Percentiles rank a stretch among this genome's conserved stretches.
Evolutionary conservation across 768 basidiomycete genomes (phyloP).

Genomic region (Mycena alexandri): DNA sequence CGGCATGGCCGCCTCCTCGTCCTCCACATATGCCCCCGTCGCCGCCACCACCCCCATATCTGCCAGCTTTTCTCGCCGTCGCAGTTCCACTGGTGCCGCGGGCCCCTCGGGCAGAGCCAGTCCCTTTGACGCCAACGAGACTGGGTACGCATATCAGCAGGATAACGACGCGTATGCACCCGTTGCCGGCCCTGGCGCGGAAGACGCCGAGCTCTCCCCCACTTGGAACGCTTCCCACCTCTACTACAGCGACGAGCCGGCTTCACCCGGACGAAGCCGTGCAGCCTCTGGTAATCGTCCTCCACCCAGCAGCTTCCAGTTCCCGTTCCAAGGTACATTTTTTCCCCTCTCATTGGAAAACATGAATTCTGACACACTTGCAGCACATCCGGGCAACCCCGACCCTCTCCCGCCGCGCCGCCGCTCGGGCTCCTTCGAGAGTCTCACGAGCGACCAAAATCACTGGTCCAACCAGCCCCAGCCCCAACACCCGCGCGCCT

Average conservation of each 20-base stretch:
- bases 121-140: conserved; percentile 10
- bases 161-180: conserved; percentile 23
- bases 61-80: conserved; percentile 11
- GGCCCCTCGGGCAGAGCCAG: not conserved
- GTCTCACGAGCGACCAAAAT: conserved; percentile 46
- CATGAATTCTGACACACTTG: conserved; percentile 37
- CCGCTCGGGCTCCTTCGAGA: conserved; percentile 59
- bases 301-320: conserved; percentile 58
- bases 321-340: conserved; percentile 52
- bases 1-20: not conserved
- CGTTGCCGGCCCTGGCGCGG: conserved; percentile 13
- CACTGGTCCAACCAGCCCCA: conserved; percentile 29
- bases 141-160: conserved; percentile 20
- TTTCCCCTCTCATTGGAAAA: not conserved
- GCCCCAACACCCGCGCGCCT: conserved; percentile 35
- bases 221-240: conserved; percentile 38
- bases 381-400: conserved; percentile 75
- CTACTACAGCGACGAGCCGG: conserved; percentile 31
- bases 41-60: conserved; percentile 7
- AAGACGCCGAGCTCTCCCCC: conserved; percentile 39
- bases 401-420: conserved; percentile 55
- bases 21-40: conserved; percentile 21
- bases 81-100: not conserved
- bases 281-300: conserved; percentile 32
- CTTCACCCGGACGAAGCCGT: conserved; percentile 29